Evolutionary conservation across 805 yeast species (phyloP).

Genomic region (Barnettozyma botsteinii): DNA sequence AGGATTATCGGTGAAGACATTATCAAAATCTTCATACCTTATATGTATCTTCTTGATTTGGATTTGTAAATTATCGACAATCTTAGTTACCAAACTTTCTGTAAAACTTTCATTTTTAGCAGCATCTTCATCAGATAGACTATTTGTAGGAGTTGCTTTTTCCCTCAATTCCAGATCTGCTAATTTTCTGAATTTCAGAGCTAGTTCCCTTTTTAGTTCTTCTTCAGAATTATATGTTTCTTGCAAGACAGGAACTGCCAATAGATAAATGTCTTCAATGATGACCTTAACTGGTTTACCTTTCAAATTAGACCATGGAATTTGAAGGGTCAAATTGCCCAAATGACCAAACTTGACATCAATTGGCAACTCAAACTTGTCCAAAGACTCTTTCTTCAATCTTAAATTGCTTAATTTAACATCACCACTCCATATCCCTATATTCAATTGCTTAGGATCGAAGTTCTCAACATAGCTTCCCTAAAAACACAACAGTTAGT

Average conservation of each 20-base stretch:
- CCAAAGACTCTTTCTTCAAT: conserved; percentile 83
- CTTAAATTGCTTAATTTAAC: conserved; percentile 75
- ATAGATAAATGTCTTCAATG: conserved; percentile 79
- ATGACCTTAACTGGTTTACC: conserved; percentile 85
- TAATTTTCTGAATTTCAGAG: conserved; percentile 59
- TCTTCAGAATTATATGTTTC: conserved; percentile 47
- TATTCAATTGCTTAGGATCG: conserved; percentile 90
- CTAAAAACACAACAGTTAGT: conserved; percentile 9
- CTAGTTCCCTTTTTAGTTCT: conserved; percentile 56
- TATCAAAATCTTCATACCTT: conserved; percentile 77
- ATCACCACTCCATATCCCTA: conserved; percentile 98
- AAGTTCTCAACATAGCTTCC: conserved; percentile 88
- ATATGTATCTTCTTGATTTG: conserved; percentile 88
- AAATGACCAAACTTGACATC: conserved; percentile 85
- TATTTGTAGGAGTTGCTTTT: conserved; percentile 35
- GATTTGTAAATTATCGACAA: conserved; percentile 87
- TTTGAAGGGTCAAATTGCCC: conserved; percentile 83
- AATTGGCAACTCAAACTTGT: conserved; percentile 77
- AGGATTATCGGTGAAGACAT: conserved; percentile 65
- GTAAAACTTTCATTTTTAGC: conserved; percentile 74
- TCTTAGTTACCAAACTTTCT: conserved; percentile 80
- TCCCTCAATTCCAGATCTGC: conserved; percentile 55
- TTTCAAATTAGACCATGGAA: conserved; percentile 95
- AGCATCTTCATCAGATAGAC: conserved; percentile 31
- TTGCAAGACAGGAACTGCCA: conserved; percentile 69